Evolutionary conservation across 495 filamentous ascomycete genomes (phyloP).

Genomic region (Trypethelium eluteriae): DNA sequence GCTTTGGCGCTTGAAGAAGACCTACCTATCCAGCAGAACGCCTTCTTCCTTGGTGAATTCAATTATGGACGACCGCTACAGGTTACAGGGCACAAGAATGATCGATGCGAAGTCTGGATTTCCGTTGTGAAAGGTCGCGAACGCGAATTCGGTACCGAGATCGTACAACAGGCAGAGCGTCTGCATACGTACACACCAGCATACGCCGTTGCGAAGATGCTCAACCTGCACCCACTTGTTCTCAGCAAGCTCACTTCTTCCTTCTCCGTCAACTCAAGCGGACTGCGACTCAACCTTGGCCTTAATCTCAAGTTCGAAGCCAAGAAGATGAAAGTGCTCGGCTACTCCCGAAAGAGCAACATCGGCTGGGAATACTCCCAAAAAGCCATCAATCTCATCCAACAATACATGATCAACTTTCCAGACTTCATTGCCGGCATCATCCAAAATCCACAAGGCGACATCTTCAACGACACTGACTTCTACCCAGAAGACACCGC

Average conservation of each 20-base stretch:
- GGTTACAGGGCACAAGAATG: constrained; percentile 59
- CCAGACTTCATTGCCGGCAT: constrained; percentile 90
- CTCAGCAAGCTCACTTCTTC: constrained; percentile 94
- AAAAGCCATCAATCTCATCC: constrained; percentile 70
- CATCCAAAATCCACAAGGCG: constrained; percentile 62
- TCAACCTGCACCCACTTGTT: constrained; percentile 75
- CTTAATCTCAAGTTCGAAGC: constrained; percentile 96
- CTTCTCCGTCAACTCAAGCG: constrained; percentile 73
- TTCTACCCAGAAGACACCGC: constrained; percentile 66
- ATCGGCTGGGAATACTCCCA: constrained; percentile 92
- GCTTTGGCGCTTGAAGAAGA: constrained; percentile 85
- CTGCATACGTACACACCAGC: constrained; percentile 74
- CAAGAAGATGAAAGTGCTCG: constrained; percentile 89
- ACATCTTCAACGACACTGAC: constrained; percentile 71
- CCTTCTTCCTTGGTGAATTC: constrained; percentile 94
- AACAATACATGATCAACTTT: constrained; percentile 86
- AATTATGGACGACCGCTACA: constrained; percentile 85
- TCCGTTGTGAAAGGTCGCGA: constrained; percentile 60
- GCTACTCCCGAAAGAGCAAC: constrained; percentile 77
- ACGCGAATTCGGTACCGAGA: constrained; percentile 67
- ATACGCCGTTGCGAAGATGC: constrained; percentile 70
- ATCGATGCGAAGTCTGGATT: constrained; percentile 69
- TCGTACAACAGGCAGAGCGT: constrained; percentile 59
- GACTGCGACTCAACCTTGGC: constrained; percentile 76
- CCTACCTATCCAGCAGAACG: constrained; percentile 70